phyloP scores from a whole-genome alignment of 768 basidiomycete species.

The Mycena latifolia region DNA sequence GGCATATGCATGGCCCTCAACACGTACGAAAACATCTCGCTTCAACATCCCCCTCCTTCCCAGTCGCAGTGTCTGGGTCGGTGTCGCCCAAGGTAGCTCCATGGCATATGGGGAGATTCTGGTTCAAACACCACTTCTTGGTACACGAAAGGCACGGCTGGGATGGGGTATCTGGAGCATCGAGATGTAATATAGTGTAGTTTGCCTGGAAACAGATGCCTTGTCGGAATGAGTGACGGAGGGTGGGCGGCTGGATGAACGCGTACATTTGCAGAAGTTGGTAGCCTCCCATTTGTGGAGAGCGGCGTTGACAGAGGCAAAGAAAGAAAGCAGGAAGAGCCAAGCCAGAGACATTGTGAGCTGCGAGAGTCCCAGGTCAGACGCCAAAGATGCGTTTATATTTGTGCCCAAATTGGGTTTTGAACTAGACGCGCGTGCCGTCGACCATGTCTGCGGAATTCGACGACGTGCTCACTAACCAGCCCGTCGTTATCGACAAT shows the following conservation, averaged over 20 bases:
- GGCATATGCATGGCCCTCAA: neutral
- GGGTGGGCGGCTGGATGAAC: slow-evolving; percentile 6
- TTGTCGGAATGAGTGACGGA: slow-evolving; percentile 46
- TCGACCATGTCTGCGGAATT: slow-evolving; percentile 83
- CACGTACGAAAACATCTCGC: slow-evolving; percentile 94
- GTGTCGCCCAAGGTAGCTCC: slow-evolving; percentile 88
- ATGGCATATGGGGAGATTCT: slow-evolving; percentile 86
- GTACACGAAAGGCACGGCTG: slow-evolving; percentile 96
- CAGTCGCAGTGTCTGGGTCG: slow-evolving; percentile 93
- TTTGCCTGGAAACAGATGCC: slow-evolving; percentile 94
- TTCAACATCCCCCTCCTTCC: slow-evolving; percentile 96
- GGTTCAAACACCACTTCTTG: slow-evolving; percentile 95
- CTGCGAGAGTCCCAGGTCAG: neutral
- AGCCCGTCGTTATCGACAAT: slow-evolving; percentile 99
- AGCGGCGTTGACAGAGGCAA: slow-evolving; percentile 50
- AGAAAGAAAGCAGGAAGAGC: slow-evolving; percentile 19
- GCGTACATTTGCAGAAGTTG: slow-evolving; percentile 89
- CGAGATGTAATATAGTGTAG: slow-evolving; percentile 87
- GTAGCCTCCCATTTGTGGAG: slow-evolving; percentile 90
- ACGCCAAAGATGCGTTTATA: neutral
- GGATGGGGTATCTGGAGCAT: slow-evolving; percentile 83
- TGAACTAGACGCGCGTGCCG: slow-evolving; percentile 9
- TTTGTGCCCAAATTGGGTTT: slow-evolving; percentile 24
- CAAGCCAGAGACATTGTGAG: slow-evolving; percentile 5
- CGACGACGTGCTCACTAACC: slow-evolving; percentile 96